A percentile compares a stretch with the other conserved stretches of the same genome.
Evolutionary conservation across 306 rosid genomes (phyloP).

Genomic region (Lablab purpureus): DNA sequence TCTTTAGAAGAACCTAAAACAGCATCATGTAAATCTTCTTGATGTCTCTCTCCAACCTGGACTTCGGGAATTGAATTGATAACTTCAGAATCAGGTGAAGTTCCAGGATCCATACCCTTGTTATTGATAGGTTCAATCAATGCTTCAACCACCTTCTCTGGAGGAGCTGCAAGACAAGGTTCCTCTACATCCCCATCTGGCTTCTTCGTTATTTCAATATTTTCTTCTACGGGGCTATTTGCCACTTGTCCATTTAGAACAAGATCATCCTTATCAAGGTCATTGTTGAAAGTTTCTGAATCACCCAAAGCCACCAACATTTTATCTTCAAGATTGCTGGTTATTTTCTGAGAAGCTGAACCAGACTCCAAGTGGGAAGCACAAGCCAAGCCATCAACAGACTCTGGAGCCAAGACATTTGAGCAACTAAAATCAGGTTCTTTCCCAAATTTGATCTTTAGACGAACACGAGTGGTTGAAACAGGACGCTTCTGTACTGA

Average conservation of each 20-base stretch:
- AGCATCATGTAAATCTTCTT: conserved; percentile 56
- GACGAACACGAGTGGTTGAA: conserved; percentile 66
- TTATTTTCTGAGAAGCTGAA: conserved; percentile 53
- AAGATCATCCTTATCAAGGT: conserved; percentile 55
- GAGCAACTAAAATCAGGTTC: conserved; percentile 58
- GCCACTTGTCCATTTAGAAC: conserved; percentile 57
- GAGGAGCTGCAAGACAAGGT: conserved; percentile 49
- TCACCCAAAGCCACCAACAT: conserved; percentile 42
- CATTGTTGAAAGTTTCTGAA: conserved; percentile 48
- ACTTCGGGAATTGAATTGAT: conserved; percentile 74
- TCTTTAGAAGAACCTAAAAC: conserved; percentile 60
- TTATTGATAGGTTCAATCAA: conserved; percentile 57
- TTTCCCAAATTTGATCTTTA: conserved; percentile 87
- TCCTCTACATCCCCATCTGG: conserved; percentile 55
- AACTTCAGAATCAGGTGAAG: conserved; percentile 99
- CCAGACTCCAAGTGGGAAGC: conserved; percentile 47
- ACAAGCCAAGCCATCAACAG: conserved; percentile 55
- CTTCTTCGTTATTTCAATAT: conserved; percentile 53
- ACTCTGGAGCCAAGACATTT: conserved; percentile 60
- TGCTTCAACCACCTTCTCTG: conserved; percentile 58
- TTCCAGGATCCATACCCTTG: conserved; percentile 82
- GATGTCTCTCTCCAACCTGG: conserved; percentile 63
- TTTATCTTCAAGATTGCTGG: conserved; percentile 49
- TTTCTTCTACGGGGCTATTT: conserved; percentile 57
- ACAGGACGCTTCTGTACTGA: conserved; percentile 54